Evolutionary conservation across 2,329 filamentous ascomycete genomes (phyloP), one percentile per base, ranked within the genome.

Genomic region (Sarocladiaceae sp.): DNA sequence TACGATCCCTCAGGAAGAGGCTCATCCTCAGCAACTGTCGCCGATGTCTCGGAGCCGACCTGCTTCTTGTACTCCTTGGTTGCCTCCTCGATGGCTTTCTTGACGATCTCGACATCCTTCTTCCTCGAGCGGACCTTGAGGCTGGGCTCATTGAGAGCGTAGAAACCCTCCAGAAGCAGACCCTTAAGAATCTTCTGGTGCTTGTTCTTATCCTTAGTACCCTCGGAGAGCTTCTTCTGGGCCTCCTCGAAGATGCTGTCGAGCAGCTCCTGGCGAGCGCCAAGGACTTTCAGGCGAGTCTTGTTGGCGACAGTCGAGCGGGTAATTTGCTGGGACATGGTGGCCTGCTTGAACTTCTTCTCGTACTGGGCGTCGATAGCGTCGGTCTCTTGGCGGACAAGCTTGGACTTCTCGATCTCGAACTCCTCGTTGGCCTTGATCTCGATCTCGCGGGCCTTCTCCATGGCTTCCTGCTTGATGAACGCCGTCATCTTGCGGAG

Each of bases 401-500:
- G 87, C 76, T 95, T 96, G 59, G 90, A 93, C 73, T 98, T 98
- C 66, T 98, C 93, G 64, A 96, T 97, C 64, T 88, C 87, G 70
- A 97, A 97, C 69, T 98, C 93, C 69, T 97, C 89, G 73, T 97
- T 90, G 67, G 93, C 93, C 72, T 97, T 97, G 72, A 97, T 85
- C 62, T 93, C 82, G 68, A 98, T 97, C 70, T 98, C 93, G 64
- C 86, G 86, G 58, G 89, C 89, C 72, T 98, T 98, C 66, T 98
- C 93, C 61, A 85, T 80, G 48, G 93, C 93, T 74, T 98, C 93
- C 73, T 97, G 93, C 68, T 89, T 88, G 82, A 98, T 98, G 80
- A 98, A 98, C 64, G 90, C 91, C 48, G 93, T 97, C 93, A 98
- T 98, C 81, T 98, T 98, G 78, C 88, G 90, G 70, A 98, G 87